Conservation (phyloP, 2,329 filamentous ascomycete genomes). For the Aspergillus novofumigatus region DNA sequence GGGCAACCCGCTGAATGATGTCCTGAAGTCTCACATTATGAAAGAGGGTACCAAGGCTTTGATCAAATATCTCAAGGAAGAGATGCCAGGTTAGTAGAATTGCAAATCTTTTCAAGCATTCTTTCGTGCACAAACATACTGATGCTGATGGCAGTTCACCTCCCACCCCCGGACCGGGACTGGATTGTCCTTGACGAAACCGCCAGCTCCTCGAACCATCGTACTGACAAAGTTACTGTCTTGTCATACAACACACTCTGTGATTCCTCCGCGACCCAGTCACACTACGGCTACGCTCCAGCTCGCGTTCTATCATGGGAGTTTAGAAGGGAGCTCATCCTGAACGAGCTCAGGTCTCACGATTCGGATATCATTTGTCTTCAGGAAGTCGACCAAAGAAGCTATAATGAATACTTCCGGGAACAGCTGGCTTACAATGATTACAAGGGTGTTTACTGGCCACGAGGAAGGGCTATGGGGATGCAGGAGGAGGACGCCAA, state of each 20-base stretch:
- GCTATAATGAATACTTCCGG: constrained; percentile 86
- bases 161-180: constrained; percentile 70
- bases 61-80: constrained; percentile 77
- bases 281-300: constrained; percentile 87
- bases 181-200: constrained; percentile 68
- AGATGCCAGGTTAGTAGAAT: constrained; percentile 67
- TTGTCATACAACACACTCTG: constrained; percentile 95
- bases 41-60: constrained; percentile 83
- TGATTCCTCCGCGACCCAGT: constrained; percentile 82
- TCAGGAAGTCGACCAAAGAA: constrained; percentile 89
- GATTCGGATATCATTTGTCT: constrained; percentile 87
- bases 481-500: constrained; percentile 87
- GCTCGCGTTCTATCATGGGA: constrained; percentile 80
- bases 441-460: constrained; percentile 93
- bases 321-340: constrained; percentile 74
- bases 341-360: constrained; percentile 73
- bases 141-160: constrained; percentile 56
- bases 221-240: constrained; percentile 68
- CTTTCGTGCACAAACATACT: constrained; percentile 19
- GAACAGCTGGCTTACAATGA: constrained; percentile 80
- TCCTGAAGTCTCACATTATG: constrained; percentile 75
- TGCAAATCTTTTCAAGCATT: background rate
- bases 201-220: constrained; percentile 45
- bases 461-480: constrained; percentile 82
- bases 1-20: constrained; percentile 77